Evolutionary conservation across 2,329 filamentous ascomycete genomes (phyloP).

Genomic region (Exophiala phaeomuriformis): DNA sequence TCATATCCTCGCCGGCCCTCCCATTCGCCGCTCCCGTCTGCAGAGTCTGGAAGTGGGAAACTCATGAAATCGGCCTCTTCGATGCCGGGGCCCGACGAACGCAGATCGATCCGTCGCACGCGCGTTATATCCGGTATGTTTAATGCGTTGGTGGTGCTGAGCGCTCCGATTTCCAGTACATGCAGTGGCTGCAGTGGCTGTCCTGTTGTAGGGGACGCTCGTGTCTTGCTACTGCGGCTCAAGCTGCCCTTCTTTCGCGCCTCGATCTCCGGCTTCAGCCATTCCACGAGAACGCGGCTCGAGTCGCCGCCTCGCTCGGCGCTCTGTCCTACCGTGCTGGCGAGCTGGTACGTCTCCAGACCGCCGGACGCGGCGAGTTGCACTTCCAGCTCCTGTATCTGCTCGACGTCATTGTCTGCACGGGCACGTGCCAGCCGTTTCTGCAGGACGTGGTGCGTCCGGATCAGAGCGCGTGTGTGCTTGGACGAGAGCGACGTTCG

Average conservation of each 20-base stretch:
- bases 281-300: constrained; percentile 52
- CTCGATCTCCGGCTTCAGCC: constrained; percentile 38
- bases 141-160: constrained; percentile 78
- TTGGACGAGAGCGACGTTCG: constrained; percentile 41
- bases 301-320: constrained; percentile 57
- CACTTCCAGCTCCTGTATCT: constrained; percentile 39
- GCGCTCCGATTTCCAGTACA: constrained; percentile 81
- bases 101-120: constrained; percentile 67
- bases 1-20: constrained; percentile 62
- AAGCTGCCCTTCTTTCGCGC: neutral
- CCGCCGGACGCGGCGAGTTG: constrained; percentile 53
- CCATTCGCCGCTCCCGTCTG: constrained; percentile 25
- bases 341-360: constrained; percentile 53
- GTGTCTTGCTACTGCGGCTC: neutral
- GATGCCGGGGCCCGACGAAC: constrained; percentile 73
- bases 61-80: constrained; percentile 91
- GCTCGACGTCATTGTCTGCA: constrained; percentile 37
- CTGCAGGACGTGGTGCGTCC: constrained; percentile 52
- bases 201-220: neutral
- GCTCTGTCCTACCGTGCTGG: constrained; percentile 56
- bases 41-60: constrained; percentile 58
- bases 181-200: constrained; percentile 37
- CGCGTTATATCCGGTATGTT: constrained; percentile 44
- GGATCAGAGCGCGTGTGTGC: constrained; percentile 52
- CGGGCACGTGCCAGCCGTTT: constrained; percentile 50